These are phyloP conservation scores for Cytospora piceae DNA, from an alignment of 2,329 filamentous ascomycete genomes.

Conservation along the genomic window DNA sequence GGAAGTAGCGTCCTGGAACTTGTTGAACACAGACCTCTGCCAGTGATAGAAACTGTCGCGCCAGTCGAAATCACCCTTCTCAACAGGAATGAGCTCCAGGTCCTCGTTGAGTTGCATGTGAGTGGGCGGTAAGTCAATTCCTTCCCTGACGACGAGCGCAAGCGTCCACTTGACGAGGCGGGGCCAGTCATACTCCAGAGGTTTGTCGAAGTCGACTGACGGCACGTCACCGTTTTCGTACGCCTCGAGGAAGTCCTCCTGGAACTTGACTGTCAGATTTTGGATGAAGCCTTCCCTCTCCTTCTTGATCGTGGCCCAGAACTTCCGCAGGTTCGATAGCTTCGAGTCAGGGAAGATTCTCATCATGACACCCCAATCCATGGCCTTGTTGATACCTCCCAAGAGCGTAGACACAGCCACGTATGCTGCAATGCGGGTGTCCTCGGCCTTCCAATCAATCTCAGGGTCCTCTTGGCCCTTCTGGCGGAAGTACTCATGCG, in stretches of 20 bases:
- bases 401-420: slow-evolving; percentile 61
- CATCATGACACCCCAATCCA: slow-evolving; percentile 65
- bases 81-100: slow-evolving; percentile 39
- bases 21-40: slow-evolving; percentile 58
- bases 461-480: slow-evolving; percentile 40
- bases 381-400: slow-evolving; percentile 61
- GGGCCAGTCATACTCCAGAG: slow-evolving; percentile 70
- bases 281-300: slow-evolving; percentile 58
- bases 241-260: slow-evolving; percentile 65
- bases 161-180: slow-evolving; percentile 69
- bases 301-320: slow-evolving; percentile 58
- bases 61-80: slow-evolving; percentile 50
- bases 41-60: slow-evolving; percentile 60
- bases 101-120: slow-evolving; percentile 45
- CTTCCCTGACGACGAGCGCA: slow-evolving; percentile 51
- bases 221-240: slow-evolving; percentile 67
- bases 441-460: slow-evolving; percentile 48
- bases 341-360: slow-evolving; percentile 59
- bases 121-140: slow-evolving; percentile 53
- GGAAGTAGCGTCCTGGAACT: slow-evolving; percentile 58
- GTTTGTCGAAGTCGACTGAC: slow-evolving; percentile 64
- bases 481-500: slow-evolving; percentile 41
- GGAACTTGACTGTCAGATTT: slow-evolving; percentile 65
- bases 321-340: slow-evolving; percentile 55
- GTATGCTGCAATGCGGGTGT: slow-evolving; percentile 58